Evolutionary conservation across 176 grass and related monocot genomes (phyloP).

Genomic region (Chrysopogon serrulatus): DNA sequence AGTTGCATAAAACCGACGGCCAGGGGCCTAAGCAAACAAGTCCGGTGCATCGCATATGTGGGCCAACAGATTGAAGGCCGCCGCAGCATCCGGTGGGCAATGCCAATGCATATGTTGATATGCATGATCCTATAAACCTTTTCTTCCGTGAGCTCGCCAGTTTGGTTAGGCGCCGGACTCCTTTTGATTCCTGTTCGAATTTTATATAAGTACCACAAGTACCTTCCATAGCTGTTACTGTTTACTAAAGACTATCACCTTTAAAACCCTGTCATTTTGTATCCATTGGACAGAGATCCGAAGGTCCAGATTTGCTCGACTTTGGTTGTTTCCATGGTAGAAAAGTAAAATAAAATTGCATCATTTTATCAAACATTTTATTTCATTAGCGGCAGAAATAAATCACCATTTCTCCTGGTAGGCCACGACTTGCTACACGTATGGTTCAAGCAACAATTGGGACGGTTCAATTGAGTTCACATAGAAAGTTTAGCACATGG

Average conservation of each 20-base stretch:
- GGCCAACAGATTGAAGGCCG: constrained; percentile 8
- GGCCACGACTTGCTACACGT: too few species aligned
- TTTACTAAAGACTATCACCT: background rate
- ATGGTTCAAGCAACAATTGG: too few species aligned
- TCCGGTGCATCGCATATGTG: background rate
- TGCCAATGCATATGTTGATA: background rate
- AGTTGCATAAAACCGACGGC: constrained; percentile 23
- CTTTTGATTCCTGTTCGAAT: background rate
- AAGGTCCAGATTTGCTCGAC: too few species aligned
- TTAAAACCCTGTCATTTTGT: too few species aligned
- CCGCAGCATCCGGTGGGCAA: background rate
- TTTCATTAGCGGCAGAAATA: too few species aligned
- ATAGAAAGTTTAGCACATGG: too few species aligned
- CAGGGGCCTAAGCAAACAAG: background rate
- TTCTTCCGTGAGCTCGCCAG: constrained; percentile 7
- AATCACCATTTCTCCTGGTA: too few species aligned
- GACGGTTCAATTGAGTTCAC: too few species aligned
- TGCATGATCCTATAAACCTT: background rate
- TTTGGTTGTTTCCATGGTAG: too few species aligned
- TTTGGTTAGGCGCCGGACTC: background rate
- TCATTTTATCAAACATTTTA: too few species aligned
- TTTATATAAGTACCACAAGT: background rate
- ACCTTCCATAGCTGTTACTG: background rate
- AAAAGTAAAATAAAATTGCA: too few species aligned
- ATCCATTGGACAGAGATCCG: too few species aligned